Conservation (phyloP, 352 stramenopile species). For the Globisporangium echinulatum region DNA sequence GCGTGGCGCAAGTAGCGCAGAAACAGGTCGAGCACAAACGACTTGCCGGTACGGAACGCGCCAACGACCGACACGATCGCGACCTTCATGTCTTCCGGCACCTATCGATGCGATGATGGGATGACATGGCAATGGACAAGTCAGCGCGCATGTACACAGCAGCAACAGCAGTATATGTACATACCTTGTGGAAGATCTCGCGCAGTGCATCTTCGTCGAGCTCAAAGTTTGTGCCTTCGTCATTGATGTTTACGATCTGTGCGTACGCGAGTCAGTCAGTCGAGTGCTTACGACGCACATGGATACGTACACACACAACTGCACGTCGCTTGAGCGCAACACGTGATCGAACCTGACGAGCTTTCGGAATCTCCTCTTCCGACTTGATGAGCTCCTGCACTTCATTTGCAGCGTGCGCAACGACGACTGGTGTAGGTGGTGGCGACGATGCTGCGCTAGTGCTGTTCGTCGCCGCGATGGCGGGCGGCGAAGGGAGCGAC, state of each 20-base stretch:
- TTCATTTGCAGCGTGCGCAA: conserved; percentile 2
- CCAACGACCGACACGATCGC: conserved; percentile 97
- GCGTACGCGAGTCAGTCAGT: not conserved
- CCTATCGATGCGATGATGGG: conserved; percentile 12
- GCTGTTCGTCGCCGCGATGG: not conserved
- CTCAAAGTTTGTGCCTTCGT: conserved; percentile 83
- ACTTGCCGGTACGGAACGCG: conserved; percentile 98
- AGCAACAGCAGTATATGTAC: not conserved
- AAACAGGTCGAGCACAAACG: conserved; percentile 97
- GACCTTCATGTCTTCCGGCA: conserved; percentile 94
- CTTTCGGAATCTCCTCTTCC: conserved; percentile 16
- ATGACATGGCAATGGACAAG: not conserved
- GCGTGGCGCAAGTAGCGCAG: conserved; percentile 92
- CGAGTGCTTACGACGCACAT: not conserved
- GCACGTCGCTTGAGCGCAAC: not conserved
- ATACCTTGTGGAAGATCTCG: conserved; percentile 62
- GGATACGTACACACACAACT: not conserved
- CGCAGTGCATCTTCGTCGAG: conserved; percentile 65
- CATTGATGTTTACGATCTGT: conserved; percentile 85
- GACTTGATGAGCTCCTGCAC: conserved; percentile 17
- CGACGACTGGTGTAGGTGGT: not conserved
- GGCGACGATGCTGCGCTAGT: not conserved
- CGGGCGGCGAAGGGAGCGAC: not conserved
- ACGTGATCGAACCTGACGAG: conserved; percentile 9
- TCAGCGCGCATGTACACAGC: not conserved